Evolutionary conservation across 805 yeast genomes (phyloP).

Genomic region (Suhomyces kilbournensis): DNA sequence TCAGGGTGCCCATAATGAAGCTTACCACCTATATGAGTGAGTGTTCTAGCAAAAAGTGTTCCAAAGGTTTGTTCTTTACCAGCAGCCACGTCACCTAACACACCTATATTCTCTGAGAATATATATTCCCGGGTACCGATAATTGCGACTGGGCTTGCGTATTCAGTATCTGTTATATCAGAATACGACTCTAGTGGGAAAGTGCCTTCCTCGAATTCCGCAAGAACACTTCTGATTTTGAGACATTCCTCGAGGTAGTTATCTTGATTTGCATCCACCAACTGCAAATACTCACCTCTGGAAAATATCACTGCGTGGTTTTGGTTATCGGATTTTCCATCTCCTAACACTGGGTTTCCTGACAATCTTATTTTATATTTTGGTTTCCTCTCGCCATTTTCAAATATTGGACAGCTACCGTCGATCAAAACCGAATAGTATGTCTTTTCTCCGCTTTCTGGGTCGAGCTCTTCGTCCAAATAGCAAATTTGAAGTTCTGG

Average conservation of each 20-base stretch:
- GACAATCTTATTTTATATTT: slow-evolving; percentile 61
- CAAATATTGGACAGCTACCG: slow-evolving; percentile 60
- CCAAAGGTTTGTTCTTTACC: slow-evolving; percentile 89
- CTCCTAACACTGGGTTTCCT: slow-evolving; percentile 81
- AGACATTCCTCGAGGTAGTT: slow-evolving; percentile 79
- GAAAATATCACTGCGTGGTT: slow-evolving; percentile 71
- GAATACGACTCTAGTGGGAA: slow-evolving; percentile 12
- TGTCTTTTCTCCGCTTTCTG: slow-evolving; percentile 39
- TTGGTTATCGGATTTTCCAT: slow-evolving; percentile 83
- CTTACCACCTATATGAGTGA: slow-evolving; percentile 80
- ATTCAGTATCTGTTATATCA: slow-evolving; percentile 15
- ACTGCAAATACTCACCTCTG: slow-evolving; percentile 77
- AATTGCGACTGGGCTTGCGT: slow-evolving; percentile 65
- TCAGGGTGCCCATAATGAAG: slow-evolving; percentile 88
- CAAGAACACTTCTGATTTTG: slow-evolving; percentile 68
- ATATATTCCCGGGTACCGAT: slow-evolving; percentile 83
- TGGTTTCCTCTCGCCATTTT: slow-evolving; percentile 46
- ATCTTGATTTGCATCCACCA: slow-evolving; percentile 83
- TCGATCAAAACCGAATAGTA: slow-evolving; percentile 70
- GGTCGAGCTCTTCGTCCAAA: slow-evolving; percentile 50
- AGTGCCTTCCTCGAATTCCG: slow-evolving; percentile 67
- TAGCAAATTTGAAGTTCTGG: slow-evolving; percentile 67
- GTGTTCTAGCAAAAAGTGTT: slow-evolving; percentile 75
- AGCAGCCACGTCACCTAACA: slow-evolving; percentile 82
- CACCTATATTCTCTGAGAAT: slow-evolving; percentile 78